Percentiles rank a stretch among this genome's conserved stretches.
Evolutionary conservation across 1,139 yeast species (phyloP).

Genomic region (Hemisphaericaspora lyxosophila): DNA sequence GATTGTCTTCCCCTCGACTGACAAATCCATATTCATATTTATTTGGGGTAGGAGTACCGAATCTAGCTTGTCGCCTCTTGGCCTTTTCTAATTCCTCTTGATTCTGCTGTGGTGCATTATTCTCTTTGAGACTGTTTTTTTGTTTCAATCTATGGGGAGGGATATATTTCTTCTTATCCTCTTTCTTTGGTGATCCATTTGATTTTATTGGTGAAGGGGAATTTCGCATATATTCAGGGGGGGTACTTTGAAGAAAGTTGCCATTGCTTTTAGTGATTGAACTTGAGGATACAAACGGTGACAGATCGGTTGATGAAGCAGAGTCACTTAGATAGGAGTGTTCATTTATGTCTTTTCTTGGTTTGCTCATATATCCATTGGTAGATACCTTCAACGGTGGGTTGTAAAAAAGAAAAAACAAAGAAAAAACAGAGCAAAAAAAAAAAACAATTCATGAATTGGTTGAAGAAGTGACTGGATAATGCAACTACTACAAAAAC

Average conservation of each 20-base stretch:
- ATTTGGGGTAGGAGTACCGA: conserved; percentile 12
- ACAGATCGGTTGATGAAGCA: background rate
- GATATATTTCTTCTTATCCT: conserved; percentile 2
- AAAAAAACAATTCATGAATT: no score
- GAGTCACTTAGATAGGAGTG: no score
- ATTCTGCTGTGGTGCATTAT: no score
- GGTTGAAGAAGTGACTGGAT: no score
- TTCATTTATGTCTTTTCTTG: no score
- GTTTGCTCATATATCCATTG: no score
- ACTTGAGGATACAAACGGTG: background rate
- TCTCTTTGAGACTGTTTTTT: conserved; percentile 1
- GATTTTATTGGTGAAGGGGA: background rate
- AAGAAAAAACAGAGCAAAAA: no score
- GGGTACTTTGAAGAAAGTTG: background rate
- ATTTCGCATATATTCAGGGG: conserved; percentile 1
- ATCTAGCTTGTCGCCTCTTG: conserved; percentile 19
- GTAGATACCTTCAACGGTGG: no score
- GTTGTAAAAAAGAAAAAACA: no score
- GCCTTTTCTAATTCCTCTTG: conserved; percentile 14
- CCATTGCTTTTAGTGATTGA: background rate
- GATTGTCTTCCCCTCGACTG: conserved; percentile 59
- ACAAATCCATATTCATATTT: conserved; percentile 43
- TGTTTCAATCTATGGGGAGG: conserved; percentile 10
- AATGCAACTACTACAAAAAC: no score
- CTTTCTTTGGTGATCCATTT: background rate